Conservation (phyloP, 768 basidiomycete genomes). For the Amanita rubescens region DNA sequence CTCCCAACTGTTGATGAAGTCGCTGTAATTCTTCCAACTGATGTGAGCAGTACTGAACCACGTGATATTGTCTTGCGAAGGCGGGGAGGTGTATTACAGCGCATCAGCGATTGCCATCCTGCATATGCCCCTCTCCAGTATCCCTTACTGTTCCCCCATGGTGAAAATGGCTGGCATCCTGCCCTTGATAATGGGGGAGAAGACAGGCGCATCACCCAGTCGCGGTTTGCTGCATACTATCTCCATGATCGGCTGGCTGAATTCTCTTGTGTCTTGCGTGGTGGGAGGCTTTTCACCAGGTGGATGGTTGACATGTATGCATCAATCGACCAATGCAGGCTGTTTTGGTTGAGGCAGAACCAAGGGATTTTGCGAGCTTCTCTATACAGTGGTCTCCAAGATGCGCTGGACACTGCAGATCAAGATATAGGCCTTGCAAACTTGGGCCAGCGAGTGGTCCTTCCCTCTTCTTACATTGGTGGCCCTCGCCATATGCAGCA, state of each 20-base stretch:
- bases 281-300: conserved; percentile 35
- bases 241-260: conserved; percentile 7
- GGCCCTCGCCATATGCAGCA: conserved; percentile 31
- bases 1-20: too few relatives aligned
- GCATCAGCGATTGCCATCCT: conserved; percentile 14
- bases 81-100: background rate
- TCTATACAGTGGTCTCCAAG: background rate
- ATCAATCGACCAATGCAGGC: conserved; percentile 29
- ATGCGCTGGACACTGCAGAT: background rate
- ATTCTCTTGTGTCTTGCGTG: conserved; percentile 23
- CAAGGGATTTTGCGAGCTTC: too few relatives aligned
- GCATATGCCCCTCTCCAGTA: conserved; percentile 33
- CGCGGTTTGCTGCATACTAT: background rate
- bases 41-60: background rate
- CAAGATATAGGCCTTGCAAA: background rate
- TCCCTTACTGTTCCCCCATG: conserved; percentile 35
- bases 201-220: background rate
- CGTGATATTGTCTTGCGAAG: background rate
- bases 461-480: conserved; percentile 31
- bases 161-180: conserved; percentile 30
- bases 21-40: background rate
- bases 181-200: background rate
- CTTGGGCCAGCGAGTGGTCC: conserved; percentile 9
- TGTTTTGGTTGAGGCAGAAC: conserved; percentile 22
- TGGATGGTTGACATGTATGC: conserved; percentile 41